Conservation (phyloP, 108 stramenopile genomes). For the Licmophora abbreviata region DNA sequence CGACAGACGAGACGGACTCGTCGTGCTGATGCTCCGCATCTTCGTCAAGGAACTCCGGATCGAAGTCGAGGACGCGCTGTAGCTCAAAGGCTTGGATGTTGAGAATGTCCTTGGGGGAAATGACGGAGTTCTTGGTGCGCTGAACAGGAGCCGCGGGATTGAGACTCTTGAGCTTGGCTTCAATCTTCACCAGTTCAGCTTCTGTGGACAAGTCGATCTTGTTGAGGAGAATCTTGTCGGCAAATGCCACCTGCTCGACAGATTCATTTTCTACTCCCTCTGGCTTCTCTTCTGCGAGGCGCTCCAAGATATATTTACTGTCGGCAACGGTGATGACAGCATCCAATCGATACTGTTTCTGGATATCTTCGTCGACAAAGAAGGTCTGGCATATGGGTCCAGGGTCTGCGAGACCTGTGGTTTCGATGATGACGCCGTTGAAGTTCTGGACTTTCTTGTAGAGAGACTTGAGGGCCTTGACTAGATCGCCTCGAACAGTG, state of each 20-base stretch:
- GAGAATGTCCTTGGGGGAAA: slow-evolving; percentile 62
- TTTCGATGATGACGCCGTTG: slow-evolving; percentile 93
- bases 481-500: slow-evolving; percentile 79
- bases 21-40: slow-evolving; percentile 75
- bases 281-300: slow-evolving; percentile 79
- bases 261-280: slow-evolving; percentile 91
- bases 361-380: slow-evolving; percentile 86
- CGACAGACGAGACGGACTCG: slow-evolving; percentile 51
- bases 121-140: slow-evolving; percentile 24
- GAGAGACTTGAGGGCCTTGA: slow-evolving; percentile 77
- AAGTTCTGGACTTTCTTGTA: slow-evolving; percentile 53
- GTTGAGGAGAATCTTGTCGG: slow-evolving; percentile 79
- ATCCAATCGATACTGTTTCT: slow-evolving; percentile 70
- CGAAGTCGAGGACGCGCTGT: slow-evolving; percentile 74
- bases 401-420: slow-evolving; percentile 83
- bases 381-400: slow-evolving; percentile 93
- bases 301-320: slow-evolving; percentile 75
- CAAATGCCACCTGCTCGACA: slow-evolving; percentile 91
- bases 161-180: slow-evolving; percentile 26
- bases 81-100: slow-evolving; percentile 76
- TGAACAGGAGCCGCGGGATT: slow-evolving; percentile 54
- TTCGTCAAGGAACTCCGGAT: slow-evolving; percentile 70
- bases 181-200: slow-evolving; percentile 30
- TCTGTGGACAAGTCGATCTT: slow-evolving; percentile 66
- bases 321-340: slow-evolving; percentile 92